Evolutionary conservation across 2,329 filamentous ascomycete species (phyloP).

Genomic region (Cercospora beticola): DNA sequence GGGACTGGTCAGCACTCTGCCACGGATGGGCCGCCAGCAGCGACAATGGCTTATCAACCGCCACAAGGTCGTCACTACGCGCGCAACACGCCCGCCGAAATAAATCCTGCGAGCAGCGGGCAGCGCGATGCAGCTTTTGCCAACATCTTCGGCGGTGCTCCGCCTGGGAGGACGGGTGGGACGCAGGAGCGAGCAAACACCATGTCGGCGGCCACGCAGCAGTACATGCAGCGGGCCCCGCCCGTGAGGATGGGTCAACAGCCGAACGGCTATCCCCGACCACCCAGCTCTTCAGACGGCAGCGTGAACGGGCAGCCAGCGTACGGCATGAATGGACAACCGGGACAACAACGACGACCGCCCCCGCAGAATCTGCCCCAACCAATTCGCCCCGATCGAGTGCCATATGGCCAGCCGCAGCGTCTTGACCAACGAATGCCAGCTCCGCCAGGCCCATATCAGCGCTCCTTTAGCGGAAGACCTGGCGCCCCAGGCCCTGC

Average conservation of each 20-base stretch:
- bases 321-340: slow-evolving; percentile 35
- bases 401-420: slow-evolving; percentile 71
- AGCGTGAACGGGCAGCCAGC: slow-evolving; percentile 32
- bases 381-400: slow-evolving; percentile 62
- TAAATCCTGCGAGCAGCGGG: slow-evolving; percentile 14
- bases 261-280: slow-evolving; percentile 43
- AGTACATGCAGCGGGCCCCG: slow-evolving; percentile 59
- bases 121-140: slow-evolving; percentile 87
- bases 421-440: slow-evolving; percentile 63
- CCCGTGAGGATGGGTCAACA: slow-evolving; percentile 52
- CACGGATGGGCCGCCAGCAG: slow-evolving; percentile 27
- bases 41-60: slow-evolving; percentile 60
- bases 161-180: slow-evolving; percentile 50
- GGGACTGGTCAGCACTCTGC: slow-evolving; percentile 5
- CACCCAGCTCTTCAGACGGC: slow-evolving; percentile 28
- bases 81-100: slow-evolving; percentile 12
- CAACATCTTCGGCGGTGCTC: slow-evolving; percentile 88
- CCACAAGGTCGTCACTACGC: slow-evolving; percentile 52
- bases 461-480: slow-evolving; percentile 37
- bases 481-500: slow-evolving; percentile 53
- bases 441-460: slow-evolving; percentile 50
- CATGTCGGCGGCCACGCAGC: slow-evolving; percentile 48
- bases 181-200: slow-evolving; percentile 72
- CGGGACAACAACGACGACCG: slow-evolving; percentile 45
- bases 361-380: slow-evolving; percentile 55